Evolutionary conservation across 2,329 filamentous ascomycete genomes (phyloP).

Genomic region (Penicillium digitatum): DNA sequence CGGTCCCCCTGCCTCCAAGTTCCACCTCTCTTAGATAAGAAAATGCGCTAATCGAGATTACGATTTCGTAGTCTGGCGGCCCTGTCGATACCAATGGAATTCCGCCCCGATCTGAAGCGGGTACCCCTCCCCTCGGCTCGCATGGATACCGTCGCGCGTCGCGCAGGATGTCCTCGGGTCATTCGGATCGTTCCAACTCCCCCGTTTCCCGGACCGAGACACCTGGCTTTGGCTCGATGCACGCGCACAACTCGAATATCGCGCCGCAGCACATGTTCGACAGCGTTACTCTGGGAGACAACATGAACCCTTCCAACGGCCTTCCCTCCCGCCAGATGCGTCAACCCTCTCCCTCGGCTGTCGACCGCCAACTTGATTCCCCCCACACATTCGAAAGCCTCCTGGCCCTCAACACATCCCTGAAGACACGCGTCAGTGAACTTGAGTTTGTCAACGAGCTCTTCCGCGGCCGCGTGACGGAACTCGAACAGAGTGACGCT

Average conservation of each 20-base stretch:
- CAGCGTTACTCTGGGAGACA: slow-evolving; percentile 62
- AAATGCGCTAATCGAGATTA: slow-evolving; percentile 24
- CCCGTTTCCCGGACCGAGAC: slow-evolving; percentile 76
- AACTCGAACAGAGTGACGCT: slow-evolving; percentile 73
- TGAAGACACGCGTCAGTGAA: slow-evolving; percentile 95
- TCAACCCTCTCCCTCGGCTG: slow-evolving; percentile 58
- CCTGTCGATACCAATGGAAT: slow-evolving; percentile 56
- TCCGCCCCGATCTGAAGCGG: slow-evolving; percentile 54
- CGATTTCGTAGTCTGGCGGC: slow-evolving; percentile 39
- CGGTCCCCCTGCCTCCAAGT: not conserved
- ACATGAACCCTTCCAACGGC: slow-evolving; percentile 57
- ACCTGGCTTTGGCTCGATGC: slow-evolving; percentile 56
- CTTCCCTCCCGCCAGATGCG: slow-evolving; percentile 51
- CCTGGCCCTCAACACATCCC: slow-evolving; percentile 71
- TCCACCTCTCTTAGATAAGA: slow-evolving; percentile 20
- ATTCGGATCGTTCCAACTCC: slow-evolving; percentile 70
- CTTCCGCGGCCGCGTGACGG: slow-evolving; percentile 67
- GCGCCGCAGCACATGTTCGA: slow-evolving; percentile 77
- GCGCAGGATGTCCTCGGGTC: slow-evolving; percentile 68
- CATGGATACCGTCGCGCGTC: slow-evolving; percentile 61
- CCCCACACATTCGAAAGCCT: slow-evolving; percentile 77
- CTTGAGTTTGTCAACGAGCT: slow-evolving; percentile 90
- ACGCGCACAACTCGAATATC: slow-evolving; percentile 61
- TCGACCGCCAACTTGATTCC: slow-evolving; percentile 62
- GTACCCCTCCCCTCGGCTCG: slow-evolving; percentile 54